Percentiles rank a stretch among this genome's conserved stretches.
phyloP scores from a whole-genome alignment of 768 basidiomycete species.

The Suillus tomentosus region DNA sequence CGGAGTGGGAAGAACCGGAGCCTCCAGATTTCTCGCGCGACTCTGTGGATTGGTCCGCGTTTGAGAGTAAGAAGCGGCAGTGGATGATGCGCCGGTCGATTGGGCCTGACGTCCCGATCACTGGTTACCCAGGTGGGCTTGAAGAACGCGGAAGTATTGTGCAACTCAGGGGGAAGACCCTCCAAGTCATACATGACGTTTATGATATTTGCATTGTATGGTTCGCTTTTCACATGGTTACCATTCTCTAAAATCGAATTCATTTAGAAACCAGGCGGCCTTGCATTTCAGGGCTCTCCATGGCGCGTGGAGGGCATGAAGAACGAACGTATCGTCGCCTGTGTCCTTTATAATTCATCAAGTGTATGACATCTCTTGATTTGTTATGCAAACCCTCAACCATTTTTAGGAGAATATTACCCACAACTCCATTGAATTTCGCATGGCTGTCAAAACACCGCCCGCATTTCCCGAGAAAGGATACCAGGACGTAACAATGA shows the following conservation, averaged over 20 bases:
- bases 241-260: constrained; percentile 6
- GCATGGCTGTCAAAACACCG: constrained; percentile 54
- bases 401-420: constrained; percentile 46
- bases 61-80: constrained; percentile 43
- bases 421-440: constrained; percentile 40
- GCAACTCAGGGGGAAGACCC: constrained; percentile 36
- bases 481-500: constrained; percentile 47
- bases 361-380: constrained; percentile 34
- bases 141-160: constrained; percentile 43
- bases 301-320: constrained; percentile 59
- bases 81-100: constrained; percentile 48
- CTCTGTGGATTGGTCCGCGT: constrained; percentile 48
- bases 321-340: constrained; percentile 53
- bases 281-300: constrained; percentile 34
- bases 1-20: constrained; percentile 50
- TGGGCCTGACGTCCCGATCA: constrained; percentile 43
- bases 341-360: constrained; percentile 43
- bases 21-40: constrained; percentile 51
- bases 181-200: constrained; percentile 47
- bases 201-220: constrained; percentile 46
- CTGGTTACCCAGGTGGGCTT: constrained; percentile 48
- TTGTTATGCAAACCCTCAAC: neutral
- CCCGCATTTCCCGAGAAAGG: constrained; percentile 31
- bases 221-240: neutral
- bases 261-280: constrained; percentile 35